A percentile compares a stretch with the other conserved stretches of the same genome.
Evolutionary conservation across 1,284 basidiomycete species (phyloP).

Genomic region (Xerocomus minutiporus): DNA sequence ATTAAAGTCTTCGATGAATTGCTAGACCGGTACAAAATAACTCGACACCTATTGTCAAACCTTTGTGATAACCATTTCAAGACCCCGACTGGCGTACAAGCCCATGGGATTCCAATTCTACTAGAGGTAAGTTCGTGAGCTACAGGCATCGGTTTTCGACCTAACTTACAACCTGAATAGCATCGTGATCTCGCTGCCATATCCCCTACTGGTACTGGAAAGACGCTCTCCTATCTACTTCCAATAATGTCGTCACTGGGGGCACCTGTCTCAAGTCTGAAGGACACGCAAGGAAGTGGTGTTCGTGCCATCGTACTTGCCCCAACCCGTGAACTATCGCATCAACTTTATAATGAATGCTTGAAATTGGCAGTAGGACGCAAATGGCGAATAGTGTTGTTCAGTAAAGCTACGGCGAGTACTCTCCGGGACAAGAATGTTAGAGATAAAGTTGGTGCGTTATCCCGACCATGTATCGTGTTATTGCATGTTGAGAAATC

Average conservation of each 20-base stretch:
- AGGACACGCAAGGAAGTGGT: conserved; percentile 49
- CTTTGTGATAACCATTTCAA: conserved; percentile 55
- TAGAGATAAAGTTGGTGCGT: conserved; percentile 71
- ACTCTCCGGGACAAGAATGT: conserved; percentile 65
- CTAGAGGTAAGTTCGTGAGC: conserved; percentile 48
- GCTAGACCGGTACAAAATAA: conserved; percentile 49
- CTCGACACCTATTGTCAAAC: conserved; percentile 59
- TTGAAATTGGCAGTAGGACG: conserved; percentile 77
- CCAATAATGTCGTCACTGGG: conserved; percentile 70
- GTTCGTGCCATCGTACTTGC: conserved; percentile 81
- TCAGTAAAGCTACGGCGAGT: conserved; percentile 81
- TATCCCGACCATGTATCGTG: background rate
- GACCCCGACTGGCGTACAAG: conserved; percentile 69
- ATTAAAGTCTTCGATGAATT: conserved; percentile 59
- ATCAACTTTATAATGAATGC: conserved; percentile 93
- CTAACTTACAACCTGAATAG: conserved; percentile 32
- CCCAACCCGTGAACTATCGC: conserved; percentile 94
- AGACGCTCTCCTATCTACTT: conserved; percentile 86
- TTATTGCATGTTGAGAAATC: background rate
- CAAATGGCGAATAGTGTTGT: conserved; percentile 79
- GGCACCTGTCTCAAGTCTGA: conserved; percentile 53
- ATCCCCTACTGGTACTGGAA: conserved; percentile 92
- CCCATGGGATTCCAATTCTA: conserved; percentile 69
- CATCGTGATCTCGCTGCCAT: conserved; percentile 83
- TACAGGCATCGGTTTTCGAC: background rate